Conservation (phyloP, 371 early-diverging fungal genomes). For the Rhizopus delemar region DNA sequence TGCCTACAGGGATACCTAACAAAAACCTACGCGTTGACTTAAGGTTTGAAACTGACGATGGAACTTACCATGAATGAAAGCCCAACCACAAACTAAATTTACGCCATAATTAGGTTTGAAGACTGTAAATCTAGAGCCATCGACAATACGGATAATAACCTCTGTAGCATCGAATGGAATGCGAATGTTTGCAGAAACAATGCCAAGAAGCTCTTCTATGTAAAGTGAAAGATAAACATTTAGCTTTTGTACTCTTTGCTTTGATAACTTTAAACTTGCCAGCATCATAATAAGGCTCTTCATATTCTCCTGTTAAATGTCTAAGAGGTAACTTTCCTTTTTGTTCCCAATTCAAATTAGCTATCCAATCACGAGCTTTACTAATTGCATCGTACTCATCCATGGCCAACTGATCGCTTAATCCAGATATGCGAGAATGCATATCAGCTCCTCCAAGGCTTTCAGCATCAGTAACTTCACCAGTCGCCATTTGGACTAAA, state of each 20-base stretch:
- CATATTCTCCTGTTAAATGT: slow-evolving; percentile 53
- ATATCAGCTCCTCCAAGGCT: slow-evolving; percentile 77
- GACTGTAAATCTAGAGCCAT: slow-evolving; percentile 63
- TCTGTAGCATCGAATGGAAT: slow-evolving; percentile 72
- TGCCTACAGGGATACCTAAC: slow-evolving; percentile 68
- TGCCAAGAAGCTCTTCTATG: slow-evolving; percentile 64
- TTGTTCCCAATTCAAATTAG: slow-evolving; percentile 66
- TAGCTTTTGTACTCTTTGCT: not conserved
- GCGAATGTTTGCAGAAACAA: slow-evolving; percentile 67
- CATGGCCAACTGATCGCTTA: slow-evolving; percentile 66
- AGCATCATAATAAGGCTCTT: slow-evolving; percentile 59
- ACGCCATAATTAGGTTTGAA: slow-evolving; percentile 74
- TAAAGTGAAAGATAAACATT: not conserved
- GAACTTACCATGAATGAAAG: slow-evolving; percentile 56
- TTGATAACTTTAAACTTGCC: slow-evolving; percentile 21
- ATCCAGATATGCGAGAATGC: slow-evolving; percentile 71
- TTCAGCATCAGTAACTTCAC: slow-evolving; percentile 73
- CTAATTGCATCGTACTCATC: slow-evolving; percentile 69
- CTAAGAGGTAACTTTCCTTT: slow-evolving; percentile 55
- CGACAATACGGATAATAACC: slow-evolving; percentile 68
- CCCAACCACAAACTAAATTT: slow-evolving; percentile 70
- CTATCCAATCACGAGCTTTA: slow-evolving; percentile 69
- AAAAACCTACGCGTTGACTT: no score
- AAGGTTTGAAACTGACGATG: not conserved
- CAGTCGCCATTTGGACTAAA: slow-evolving; percentile 77